phyloP scores from a whole-genome alignment of 2,329 filamentous ascomycete species.

The Aureobasidium sp. region DNA sequence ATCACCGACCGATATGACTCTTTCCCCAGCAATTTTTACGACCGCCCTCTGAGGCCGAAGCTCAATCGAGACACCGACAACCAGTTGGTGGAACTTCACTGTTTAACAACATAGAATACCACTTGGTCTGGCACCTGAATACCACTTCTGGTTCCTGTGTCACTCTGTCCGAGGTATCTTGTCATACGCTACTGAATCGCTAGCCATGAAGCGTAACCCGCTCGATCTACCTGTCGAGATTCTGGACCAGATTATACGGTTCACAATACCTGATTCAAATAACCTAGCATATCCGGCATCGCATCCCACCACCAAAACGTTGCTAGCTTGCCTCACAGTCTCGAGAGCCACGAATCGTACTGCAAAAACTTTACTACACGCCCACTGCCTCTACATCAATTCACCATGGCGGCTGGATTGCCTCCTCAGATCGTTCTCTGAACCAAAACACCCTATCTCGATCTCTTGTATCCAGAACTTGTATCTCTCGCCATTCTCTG shows the following conservation, averaged over 20 bases:
- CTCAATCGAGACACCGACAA: no score
- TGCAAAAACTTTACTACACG: neutral
- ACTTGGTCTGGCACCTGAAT: no score
- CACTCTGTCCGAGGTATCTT: no score
- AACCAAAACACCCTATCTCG: no score
- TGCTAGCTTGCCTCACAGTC: neutral
- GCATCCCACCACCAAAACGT: neutral
- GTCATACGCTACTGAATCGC: no score
- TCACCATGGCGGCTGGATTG: neutral
- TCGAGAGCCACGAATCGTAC: neutral
- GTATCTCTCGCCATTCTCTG: neutral
- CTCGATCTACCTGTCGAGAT: neutral
- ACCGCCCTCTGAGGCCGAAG: no score
- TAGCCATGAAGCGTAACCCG: no score
- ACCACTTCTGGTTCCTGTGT: no score
- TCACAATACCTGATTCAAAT: neutral
- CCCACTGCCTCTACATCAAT: neutral
- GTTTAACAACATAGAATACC: no score
- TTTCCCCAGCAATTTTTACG: no score
- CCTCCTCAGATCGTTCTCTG: neutral
- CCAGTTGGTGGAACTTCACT: no score
- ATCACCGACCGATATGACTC: no score
- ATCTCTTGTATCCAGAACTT: neutral
- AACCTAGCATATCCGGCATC: constrained; percentile 5
- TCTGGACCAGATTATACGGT: neutral